These are phyloP conservation scores for Cryptococcus sp. DNA, from an alignment of 1,284 basidiomycete genomes.

Conservation along the genomic window DNA sequence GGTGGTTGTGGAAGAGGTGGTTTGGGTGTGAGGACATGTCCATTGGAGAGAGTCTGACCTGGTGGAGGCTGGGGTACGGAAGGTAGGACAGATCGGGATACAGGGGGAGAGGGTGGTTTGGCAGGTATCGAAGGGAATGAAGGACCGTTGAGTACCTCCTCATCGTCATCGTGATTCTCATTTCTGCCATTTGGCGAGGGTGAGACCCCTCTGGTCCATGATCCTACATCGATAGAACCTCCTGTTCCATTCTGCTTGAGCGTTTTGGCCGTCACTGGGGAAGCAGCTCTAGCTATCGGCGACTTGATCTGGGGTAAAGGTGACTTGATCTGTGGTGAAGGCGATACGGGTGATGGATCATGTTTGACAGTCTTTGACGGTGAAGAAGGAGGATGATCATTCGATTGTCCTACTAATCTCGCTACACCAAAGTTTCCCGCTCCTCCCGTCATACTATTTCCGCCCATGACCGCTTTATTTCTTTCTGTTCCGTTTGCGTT, in stretches of 20 bases:
- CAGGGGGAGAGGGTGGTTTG: background rate
- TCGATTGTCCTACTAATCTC: background rate
- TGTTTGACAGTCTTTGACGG: background rate
- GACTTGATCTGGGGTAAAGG: no score
- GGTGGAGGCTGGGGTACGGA: background rate
- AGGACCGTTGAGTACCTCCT: no score
- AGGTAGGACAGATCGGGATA: background rate
- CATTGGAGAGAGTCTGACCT: background rate
- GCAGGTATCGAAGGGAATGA: background rate
- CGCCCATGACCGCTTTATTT: background rate
- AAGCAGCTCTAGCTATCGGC: no score
- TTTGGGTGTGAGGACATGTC: background rate
- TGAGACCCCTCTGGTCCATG: no score
- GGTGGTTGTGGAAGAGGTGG: background rate
- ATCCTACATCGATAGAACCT: no score
- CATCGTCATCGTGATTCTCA: no score
- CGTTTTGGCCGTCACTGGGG: no score
- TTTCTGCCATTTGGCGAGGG: no score
- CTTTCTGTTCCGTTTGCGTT: background rate
- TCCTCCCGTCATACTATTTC: slow-evolving; percentile 10
- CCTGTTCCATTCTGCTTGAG: no score
- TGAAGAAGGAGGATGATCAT: slow-evolving; percentile 1
- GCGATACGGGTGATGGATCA: no score
- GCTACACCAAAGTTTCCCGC: slow-evolving; percentile 13
- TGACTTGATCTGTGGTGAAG: no score